Evolutionary conservation across 345 rosid genomes (phyloP), one percentile per base, ranked within the genome.

Genomic region (Citrus sp.): DNA sequence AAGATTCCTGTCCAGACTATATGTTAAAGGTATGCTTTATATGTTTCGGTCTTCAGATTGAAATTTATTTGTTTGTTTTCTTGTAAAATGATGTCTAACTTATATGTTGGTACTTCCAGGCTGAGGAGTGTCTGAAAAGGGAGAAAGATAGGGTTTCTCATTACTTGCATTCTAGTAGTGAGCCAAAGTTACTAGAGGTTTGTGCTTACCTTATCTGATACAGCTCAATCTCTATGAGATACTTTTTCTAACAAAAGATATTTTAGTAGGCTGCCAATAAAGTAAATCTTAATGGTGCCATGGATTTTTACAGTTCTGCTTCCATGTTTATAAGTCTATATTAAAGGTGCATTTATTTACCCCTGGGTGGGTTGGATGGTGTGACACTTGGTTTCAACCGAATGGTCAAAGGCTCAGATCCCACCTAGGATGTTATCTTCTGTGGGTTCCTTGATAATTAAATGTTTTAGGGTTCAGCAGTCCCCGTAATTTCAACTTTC

Each of bases 1-100:
- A 86, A 21, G 87, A 88, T 79, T 89, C 93, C 42, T 91, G 90
- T 76, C 87, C 90, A 28, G 90, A 85, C 63, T 89, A 89, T 80
- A 83, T 87, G 90, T 27, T 87, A 78, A 89, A 88, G 87, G 95
- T 82, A 61, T 74, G 71, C 51, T 28, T 62, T 24, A 70, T 40
- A 35, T 73, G 78, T 76, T 60, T 54, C 7, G 61, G 13, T 70
- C 75, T 37, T 76, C 63, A 18, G 61, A 73, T 40, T 9, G 13
- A 67, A 28, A 16, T n/a, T 21, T 68, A 66, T 19, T 71, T 25
- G 24, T 28, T 62, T 51, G 25, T 25, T 24, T 19, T 24, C 19
- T 40, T 77, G 14, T 34, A 8, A 49, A 68, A 22, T 70, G 76
- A 76, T 75, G 67, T 46, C 37, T 62, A 67, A 77, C 66, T 3